Base-by-base conservation (phyloP, 2,329 filamentous ascomycete species). In the Colletotrichum gloeosporioides region DNA sequence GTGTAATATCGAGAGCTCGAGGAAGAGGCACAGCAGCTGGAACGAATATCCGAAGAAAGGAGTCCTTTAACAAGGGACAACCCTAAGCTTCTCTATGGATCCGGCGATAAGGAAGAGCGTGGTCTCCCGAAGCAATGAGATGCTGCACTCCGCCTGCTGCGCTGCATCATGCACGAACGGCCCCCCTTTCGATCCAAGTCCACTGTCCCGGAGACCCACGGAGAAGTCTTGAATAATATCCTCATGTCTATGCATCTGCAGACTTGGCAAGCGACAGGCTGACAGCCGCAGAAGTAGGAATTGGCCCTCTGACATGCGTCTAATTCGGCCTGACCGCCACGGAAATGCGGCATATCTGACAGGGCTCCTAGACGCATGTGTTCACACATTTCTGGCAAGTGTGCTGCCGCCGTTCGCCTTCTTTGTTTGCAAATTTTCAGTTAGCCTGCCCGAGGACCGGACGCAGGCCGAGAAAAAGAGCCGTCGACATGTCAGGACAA, bases 141-240 rank as follows among this genome's bases (percentile, higher is more conserved):
- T 34, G 55, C 34, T 61, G 57, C 34, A 53, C 57, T 53, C 32
- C 55, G 69, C 61, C 65, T 65, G 67, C 22, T 39, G 55, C 6
- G 59, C 57, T 63, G 73, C 73, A 63, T 66, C 44, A 75, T 72
- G 69, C 73, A 75, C 62, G 31, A 36, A 16, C 61, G 36, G 22
- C 27, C 57, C 63, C 31, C 10, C n/a, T 57, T 27, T 22, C n/a
- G 44, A 53, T 53, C 44, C 6, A 53, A 53, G 44, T 53, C 44
- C 44, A 53, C 44, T 22, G 44, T 53, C 44, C 44, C 73, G 73
- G 73, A 73, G 73, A 73, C 57, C 63, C 73, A 73, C 73, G 64
- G 57, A 69, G 64, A 67, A 63, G 44, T 53, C 22, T 69, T 76
- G 69, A 76, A 73, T 76, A 76, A 76, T 73, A 76, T 69, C 73